Percentiles rank a stretch among this genome's conserved stretches.
These are phyloP conservation scores for Pinus taeda DNA, from an alignment of 75 land plant genomes.

Conservation along the genomic window DNA sequence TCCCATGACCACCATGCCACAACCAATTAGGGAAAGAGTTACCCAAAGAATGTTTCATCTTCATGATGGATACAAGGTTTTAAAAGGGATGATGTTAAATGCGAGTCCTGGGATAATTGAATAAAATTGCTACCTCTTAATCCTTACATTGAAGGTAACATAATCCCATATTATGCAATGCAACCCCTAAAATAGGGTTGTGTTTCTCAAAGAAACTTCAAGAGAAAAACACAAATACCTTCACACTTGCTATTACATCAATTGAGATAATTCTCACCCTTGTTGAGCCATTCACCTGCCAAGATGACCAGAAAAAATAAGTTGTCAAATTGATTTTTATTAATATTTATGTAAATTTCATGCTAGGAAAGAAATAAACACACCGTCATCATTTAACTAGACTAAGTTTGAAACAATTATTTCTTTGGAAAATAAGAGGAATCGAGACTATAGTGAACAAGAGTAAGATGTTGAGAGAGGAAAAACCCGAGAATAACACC, in stretches of 20 bases:
- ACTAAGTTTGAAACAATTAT: background rate
- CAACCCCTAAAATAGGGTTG: no score
- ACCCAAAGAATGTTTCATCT: no score
- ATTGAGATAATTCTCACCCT: constrained; percentile 82
- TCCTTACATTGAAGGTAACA: no score
- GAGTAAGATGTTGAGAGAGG: background rate
- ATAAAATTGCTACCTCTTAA: no score
- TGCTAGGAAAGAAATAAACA: background rate
- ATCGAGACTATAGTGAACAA: background rate
- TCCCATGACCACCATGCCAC: no score
- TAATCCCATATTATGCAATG: no score
- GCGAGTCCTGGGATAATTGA: no score
- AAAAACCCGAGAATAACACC: constrained; percentile 84
- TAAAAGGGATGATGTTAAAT: no score
- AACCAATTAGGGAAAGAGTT: no score
- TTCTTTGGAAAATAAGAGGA: background rate
- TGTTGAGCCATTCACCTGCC: constrained; percentile 89
- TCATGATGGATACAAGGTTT: no score
- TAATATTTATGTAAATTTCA: background rate
- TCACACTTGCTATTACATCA: constrained; percentile 87
- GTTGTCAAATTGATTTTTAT: background rate
- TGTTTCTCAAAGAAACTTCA: background rate
- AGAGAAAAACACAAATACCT: constrained; percentile 51
- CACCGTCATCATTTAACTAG: background rate
- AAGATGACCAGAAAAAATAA: background rate